phyloP scores from a whole-genome alignment of 2,329 filamentous ascomycete species.

The Cryphonectria naterciae region DNA sequence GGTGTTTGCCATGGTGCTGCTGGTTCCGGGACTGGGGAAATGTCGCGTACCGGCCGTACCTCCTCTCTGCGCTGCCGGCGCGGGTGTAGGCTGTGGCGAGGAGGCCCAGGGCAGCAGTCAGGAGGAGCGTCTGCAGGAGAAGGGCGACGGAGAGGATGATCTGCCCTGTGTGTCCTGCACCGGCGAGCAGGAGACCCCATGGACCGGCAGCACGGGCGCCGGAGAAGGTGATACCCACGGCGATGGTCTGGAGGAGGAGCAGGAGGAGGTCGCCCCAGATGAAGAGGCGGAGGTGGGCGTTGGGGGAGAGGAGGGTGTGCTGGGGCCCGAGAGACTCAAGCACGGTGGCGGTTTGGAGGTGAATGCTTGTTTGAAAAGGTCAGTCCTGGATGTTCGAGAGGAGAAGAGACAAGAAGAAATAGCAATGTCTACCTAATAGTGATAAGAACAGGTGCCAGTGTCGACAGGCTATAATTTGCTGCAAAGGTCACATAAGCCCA shows the following conservation, averaged over 20 bases:
- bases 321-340: constrained; percentile 36
- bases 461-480: constrained; percentile 27
- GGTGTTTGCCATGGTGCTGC: constrained; percentile 24
- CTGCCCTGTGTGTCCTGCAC: constrained; percentile 19
- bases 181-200: constrained; percentile 22
- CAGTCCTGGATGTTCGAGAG: background rate
- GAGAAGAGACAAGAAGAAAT: background rate
- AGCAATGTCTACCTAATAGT: constrained; percentile 33
- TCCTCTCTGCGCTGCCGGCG: constrained; percentile 32
- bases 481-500: constrained; percentile 22
- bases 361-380: constrained; percentile 35
- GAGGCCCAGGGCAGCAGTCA: constrained; percentile 34
- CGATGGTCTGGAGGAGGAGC: constrained; percentile 36
- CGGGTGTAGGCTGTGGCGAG: constrained; percentile 33
- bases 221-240: constrained; percentile 36
- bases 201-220: constrained; percentile 29
- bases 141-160: constrained; percentile 35
- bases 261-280: constrained; percentile 35
- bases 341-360: constrained; percentile 34
- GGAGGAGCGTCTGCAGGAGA: constrained; percentile 34
- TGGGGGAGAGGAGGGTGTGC: constrained; percentile 36
- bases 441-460: constrained; percentile 37
- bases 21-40: constrained; percentile 31
- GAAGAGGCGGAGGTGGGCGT: constrained; percentile 34
- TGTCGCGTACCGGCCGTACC: constrained; percentile 37